Conservation (phyloP, 2,329 filamentous ascomycete species). For the Epichloe bromicola region DNA sequence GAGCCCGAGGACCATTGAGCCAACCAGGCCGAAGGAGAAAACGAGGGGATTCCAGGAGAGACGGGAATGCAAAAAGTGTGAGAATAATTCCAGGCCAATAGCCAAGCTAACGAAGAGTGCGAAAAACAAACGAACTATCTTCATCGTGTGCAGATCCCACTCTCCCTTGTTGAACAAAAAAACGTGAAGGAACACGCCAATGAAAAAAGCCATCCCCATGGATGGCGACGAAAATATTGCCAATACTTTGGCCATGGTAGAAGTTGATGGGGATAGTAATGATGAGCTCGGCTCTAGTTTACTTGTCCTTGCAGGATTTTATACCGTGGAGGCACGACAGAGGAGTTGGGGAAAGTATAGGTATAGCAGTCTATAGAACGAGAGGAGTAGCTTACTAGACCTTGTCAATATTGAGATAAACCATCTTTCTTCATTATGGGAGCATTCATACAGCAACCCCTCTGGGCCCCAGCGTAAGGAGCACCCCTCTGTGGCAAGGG, state of each 20-base stretch:
- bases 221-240: background rate
- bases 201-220: slow-evolving; percentile 21
- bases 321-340: no score
- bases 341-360: no score
- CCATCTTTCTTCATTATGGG: no score
- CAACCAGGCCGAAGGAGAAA: background rate
- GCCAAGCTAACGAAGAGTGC: background rate
- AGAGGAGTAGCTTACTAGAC: no score
- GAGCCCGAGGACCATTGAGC: background rate
- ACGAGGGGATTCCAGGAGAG: background rate
- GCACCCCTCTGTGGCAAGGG: no score
- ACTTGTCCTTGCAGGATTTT: no score
- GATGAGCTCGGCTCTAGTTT: no score
- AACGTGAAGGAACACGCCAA: slow-evolving; percentile 8
- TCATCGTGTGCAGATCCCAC: slow-evolving; percentile 12
- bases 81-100: background rate
- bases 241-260: background rate
- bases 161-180: slow-evolving; percentile 14
- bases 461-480: no score
- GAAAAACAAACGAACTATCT: background rate
- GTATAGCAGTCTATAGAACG: no score
- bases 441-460: no score
- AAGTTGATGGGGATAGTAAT: slow-evolving; percentile 9
- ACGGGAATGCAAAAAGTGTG: background rate
- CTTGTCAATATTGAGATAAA: no score